Evolutionary conservation across 495 filamentous ascomycete genomes (phyloP), one percentile per base, ranked within the genome.

Genomic region (Neurospora hispaniola): DNA sequence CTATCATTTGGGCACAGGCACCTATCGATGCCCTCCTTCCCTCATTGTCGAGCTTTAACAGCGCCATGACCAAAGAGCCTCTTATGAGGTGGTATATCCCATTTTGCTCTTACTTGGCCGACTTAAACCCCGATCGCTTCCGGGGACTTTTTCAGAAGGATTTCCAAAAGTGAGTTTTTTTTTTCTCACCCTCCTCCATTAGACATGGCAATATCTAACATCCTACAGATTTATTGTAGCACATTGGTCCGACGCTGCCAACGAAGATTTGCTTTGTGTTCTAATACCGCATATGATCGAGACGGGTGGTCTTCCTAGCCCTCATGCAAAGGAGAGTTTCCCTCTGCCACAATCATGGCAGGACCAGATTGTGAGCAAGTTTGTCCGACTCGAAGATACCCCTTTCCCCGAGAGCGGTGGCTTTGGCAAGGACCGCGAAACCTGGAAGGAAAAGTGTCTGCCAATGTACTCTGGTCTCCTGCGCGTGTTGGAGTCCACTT

Each of bases 11-110:
- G 72, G 89, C 91, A 77, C 84, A 88, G 69, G 89, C 93, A n/a
- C 90, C 94, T 35, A 88, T 97, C 79, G 93, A 97, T 76, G 87
- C 89, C 18, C 83, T 94, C 70, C 88, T 98, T 59, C 89, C 93
- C 10, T 86, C 83, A 43, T 81, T 93, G 43, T 87, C 88, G 27
- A 74, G 86, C 7, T 83, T 93, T 46, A 89, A 90, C 83, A 85
- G 88, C 43, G 79, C 82, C n/a, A 84, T 95, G 73, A 88, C 88
- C 7, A 87, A 84, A 68, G 89, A 90, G 23, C 84, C 82, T 3
- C 84, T 92, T 70, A 88, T 89, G 73, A 79, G 79, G 70, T 88
- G 89, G 82, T 98, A 98, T 80, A 83, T 98, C 68, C 85, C 88
- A 6, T 98, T 97, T 78, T 98, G 92, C 79, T 89, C 90, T 16